Evolutionary conservation across 2,329 filamentous ascomycete species (phyloP), one percentile per base, ranked within the genome.

Genomic region (Sarocladium brachiariae): DNA sequence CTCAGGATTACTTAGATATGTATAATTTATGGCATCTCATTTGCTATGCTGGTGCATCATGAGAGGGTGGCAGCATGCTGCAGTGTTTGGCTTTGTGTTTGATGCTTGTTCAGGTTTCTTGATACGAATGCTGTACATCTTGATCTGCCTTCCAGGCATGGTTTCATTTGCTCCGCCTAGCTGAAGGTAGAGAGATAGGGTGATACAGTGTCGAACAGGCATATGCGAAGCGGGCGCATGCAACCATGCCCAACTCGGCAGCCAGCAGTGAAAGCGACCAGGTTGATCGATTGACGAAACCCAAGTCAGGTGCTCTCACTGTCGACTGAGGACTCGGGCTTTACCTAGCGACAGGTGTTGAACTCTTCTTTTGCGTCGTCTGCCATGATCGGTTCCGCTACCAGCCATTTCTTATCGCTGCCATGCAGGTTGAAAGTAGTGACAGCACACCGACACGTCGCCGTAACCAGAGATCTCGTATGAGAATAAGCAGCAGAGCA

Each of bases 391-490:
- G 13, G 13, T 30, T 7, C 13, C 21, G 35, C 35, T n/a, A 39
- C 18, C 35, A 21, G 4, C 35, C 35, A 18, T 39, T 16, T 21
- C 35, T 39, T 39, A 39, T 39, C 35, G 35, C 35, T 9, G 35
- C 35, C 33, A 39, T 39, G 35, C 35, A 16, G 7, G 4, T 16
- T 19, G 18, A 7, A 39, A 8, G 11, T 13, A 39, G 18, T 7
- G 21, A 25, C 39, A 45, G 9, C 39, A 45, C 39, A 45, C 39
- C 39, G 39, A 45, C 39, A 45, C n/a, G n/a, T n/a, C n/a, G n/a
- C n/a, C n/a, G n/a, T n/a, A n/a, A n/a, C n/a, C n/a, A n/a, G n/a
- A n/a, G n/a, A n/a, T n/a, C n/a, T n/a, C n/a, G n/a, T n/a, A n/a
- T n/a, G n/a, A n/a, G 10, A 45, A 13, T 23, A 19, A 19, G 35